Evolutionary conservation across 225 moss, liverwort and hornwort genomes (phyloP).

Genomic region (Pseudisothecium myosuroides): DNA sequence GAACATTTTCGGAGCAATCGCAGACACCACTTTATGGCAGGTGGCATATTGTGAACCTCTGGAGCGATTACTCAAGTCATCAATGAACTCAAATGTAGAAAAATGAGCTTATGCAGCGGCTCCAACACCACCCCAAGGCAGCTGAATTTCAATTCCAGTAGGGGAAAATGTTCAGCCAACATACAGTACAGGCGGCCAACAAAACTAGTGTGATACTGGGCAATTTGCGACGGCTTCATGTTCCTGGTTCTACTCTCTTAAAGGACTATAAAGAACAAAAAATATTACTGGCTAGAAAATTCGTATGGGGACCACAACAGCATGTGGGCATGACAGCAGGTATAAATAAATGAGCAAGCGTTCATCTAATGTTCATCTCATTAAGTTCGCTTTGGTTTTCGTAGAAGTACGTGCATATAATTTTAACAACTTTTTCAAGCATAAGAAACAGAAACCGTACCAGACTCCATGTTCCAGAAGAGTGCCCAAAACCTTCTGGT

Average conservation of each 20-base stretch:
- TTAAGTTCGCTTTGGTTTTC: neutral
- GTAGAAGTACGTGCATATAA: neutral
- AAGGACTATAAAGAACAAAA: neutral
- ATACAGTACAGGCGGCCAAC: neutral
- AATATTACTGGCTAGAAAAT: neutral
- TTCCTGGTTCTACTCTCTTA: neutral
- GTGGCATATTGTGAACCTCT: too few relatives aligned
- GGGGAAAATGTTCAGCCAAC: neutral
- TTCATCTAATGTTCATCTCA: neutral
- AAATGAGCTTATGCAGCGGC: too few relatives aligned
- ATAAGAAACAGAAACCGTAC: neutral
- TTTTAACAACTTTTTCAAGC: neutral
- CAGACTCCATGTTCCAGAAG: conserved; percentile 18
- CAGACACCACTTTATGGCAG: too few relatives aligned
- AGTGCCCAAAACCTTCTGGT: conserved; percentile 40
- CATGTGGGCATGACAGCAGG: neutral
- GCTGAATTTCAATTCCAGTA: too few relatives aligned
- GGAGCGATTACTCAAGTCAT: too few relatives aligned
- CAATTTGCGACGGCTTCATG: neutral
- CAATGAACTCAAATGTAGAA: too few relatives aligned
- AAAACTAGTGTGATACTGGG: neutral
- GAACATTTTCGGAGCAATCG: conserved; percentile 37
- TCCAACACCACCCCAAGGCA: too few relatives aligned
- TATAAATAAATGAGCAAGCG: neutral
- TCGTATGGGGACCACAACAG: neutral